Percentiles rank a stretch among this genome's conserved stretches.
Conservation (phyloP, 306 rosid species). For the Prunus davidiana region DNA sequence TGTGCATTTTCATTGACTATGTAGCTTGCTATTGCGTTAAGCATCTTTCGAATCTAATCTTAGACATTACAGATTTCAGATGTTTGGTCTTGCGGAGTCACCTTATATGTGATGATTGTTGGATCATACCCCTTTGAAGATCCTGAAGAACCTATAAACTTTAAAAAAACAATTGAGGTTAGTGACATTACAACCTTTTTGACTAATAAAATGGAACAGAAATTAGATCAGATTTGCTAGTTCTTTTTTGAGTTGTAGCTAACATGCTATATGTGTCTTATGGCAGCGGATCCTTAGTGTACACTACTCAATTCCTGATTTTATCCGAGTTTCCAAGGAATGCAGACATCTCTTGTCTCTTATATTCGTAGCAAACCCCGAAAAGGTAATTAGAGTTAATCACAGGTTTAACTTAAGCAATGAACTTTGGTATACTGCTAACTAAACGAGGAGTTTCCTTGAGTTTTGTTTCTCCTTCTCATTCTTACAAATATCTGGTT, state of each 20-base stretch:
- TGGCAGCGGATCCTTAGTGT: constrained; percentile 69
- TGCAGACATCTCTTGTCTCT: constrained; percentile 62
- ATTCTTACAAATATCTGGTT: background rate
- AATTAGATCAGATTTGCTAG: background rate
- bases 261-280: constrained; percentile 7
- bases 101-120: constrained; percentile 74
- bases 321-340: constrained; percentile 54
- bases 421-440: background rate
- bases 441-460: too few species aligned
- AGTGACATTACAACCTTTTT: constrained; percentile 24
- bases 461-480: too few species aligned
- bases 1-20: constrained; percentile 15
- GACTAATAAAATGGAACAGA: background rate
- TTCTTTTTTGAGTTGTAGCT: constrained; percentile 14
- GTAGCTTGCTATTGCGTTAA: background rate
- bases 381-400: constrained; percentile 45
- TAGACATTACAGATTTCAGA: constrained; percentile 61
- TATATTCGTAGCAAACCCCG: constrained; percentile 67
- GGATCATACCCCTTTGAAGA: constrained; percentile 90
- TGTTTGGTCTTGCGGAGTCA: constrained; percentile 94
- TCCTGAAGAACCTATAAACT: constrained; percentile 67
- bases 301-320: constrained; percentile 57
- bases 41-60: background rate
- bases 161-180: constrained; percentile 56
- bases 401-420: background rate